Conservation (phyloP, 352 stramenopile species). For the Globisporangium orthogonon region DNA sequence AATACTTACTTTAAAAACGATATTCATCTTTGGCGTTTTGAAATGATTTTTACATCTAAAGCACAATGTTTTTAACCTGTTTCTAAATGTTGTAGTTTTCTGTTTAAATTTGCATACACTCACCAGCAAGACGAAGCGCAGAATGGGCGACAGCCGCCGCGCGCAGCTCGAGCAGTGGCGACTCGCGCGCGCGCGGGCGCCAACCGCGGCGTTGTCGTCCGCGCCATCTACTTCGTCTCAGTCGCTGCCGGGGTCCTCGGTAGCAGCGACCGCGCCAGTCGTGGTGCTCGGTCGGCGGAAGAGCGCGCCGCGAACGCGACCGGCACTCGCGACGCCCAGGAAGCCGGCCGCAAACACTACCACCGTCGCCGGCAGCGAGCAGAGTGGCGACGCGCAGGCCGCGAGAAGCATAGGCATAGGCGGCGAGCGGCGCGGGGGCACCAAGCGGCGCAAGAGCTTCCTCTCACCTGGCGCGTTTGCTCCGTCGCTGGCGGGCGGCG, state of each 20-base stretch:
- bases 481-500: slow-evolving; percentile 43
- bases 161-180: slow-evolving; percentile 66
- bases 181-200: slow-evolving; percentile 24
- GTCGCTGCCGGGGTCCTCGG: slow-evolving; percentile 1
- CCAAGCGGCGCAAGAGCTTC: slow-evolving; percentile 38
- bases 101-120: too few relatives aligned
- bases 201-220: slow-evolving; percentile 1
- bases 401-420: not conserved
- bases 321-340: slow-evolving; percentile 3
- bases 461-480: slow-evolving; percentile 39
- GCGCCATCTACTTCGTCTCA: not conserved
- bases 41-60: too few relatives aligned
- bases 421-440: slow-evolving; percentile 20
- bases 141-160: slow-evolving; percentile 49
- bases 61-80: too few relatives aligned
- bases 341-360: not conserved
- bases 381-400: not conserved
- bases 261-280: not conserved
- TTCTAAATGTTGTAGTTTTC: too few relatives aligned
- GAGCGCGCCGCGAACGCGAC: not conserved
- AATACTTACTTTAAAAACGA: too few relatives aligned
- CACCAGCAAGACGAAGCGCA: not conserved
- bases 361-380: not conserved
- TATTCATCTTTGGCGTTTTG: too few relatives aligned
- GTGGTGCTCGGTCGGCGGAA: not conserved